phyloP scores from a whole-genome alignment of 2,329 filamentous ascomycete species.

The Phialophora verrucosa region DNA sequence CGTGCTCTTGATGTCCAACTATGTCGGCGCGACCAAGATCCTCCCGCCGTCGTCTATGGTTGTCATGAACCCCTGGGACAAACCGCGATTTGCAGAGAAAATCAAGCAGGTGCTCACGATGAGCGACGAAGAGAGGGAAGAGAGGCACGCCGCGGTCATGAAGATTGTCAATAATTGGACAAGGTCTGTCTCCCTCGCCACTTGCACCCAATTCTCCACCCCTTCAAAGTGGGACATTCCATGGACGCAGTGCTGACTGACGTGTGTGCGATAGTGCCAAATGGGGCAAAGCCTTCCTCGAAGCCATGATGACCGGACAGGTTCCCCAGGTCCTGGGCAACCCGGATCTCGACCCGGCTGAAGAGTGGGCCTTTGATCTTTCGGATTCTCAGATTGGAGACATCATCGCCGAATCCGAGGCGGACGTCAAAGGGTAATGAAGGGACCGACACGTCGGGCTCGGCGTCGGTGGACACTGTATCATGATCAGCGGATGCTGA shows the following conservation, averaged over 20 bases:
- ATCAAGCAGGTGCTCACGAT: slow-evolving; percentile 88
- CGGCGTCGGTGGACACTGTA: no score
- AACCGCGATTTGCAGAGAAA: slow-evolving; percentile 84
- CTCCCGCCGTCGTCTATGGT: slow-evolving; percentile 75
- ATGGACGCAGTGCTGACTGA: not conserved
- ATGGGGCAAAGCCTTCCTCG: slow-evolving; percentile 30
- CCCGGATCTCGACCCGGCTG: slow-evolving; percentile 8
- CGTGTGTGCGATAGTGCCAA: slow-evolving; percentile 14
- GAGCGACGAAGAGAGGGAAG: slow-evolving; percentile 43
- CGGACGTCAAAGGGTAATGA: not conserved
- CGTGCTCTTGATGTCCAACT: slow-evolving; percentile 91
- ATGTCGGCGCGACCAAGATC: slow-evolving; percentile 90
- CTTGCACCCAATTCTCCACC: not conserved
- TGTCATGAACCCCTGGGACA: slow-evolving; percentile 95
- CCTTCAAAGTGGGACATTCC: not conserved
- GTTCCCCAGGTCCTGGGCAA: slow-evolving; percentile 14
- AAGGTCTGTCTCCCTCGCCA: slow-evolving; percentile 16
- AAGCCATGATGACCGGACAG: slow-evolving; percentile 25
- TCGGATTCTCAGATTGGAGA: slow-evolving; percentile 2
- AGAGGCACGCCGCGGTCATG: slow-evolving; percentile 18
- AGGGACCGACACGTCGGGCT: not conserved
- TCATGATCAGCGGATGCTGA: not conserved
- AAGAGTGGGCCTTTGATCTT: not conserved
- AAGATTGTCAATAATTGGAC: slow-evolving; percentile 31
- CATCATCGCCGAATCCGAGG: not conserved